A percentile compares a stretch with the other conserved stretches of the same genome.
phyloP scores from a whole-genome alignment of 345 rosid species.

The Adansonia digitata region DNA sequence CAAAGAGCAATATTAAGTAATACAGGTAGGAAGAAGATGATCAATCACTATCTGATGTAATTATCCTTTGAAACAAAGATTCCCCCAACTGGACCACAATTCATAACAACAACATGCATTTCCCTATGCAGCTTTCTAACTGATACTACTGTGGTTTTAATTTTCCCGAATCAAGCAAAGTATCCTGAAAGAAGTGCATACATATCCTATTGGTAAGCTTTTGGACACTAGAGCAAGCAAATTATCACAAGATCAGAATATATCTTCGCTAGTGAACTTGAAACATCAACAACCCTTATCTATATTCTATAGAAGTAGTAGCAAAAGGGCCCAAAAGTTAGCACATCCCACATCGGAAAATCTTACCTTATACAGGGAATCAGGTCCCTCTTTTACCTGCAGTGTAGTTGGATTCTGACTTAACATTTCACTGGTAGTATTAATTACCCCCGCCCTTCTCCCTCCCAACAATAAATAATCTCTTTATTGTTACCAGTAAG shows the following conservation, averaged over 20 bases:
- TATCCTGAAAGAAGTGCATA: slow-evolving; percentile 9
- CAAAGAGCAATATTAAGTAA: neutral
- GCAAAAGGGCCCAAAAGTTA: slow-evolving; percentile 28
- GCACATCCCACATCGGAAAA: slow-evolving; percentile 17
- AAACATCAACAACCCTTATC: slow-evolving; percentile 42
- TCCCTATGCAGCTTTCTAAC: slow-evolving; percentile 30
- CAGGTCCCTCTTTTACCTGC: slow-evolving; percentile 36
- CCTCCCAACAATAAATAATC: neutral
- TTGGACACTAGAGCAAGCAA: slow-evolving; percentile 31
- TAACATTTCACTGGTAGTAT: neutral
- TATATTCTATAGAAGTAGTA: slow-evolving; percentile 20
- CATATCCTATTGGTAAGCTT: slow-evolving; percentile 17
- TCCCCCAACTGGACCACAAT: slow-evolving; percentile 34
- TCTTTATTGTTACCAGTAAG: neutral
- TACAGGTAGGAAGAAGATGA: slow-evolving; percentile 22
- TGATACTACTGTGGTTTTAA: slow-evolving; percentile 20
- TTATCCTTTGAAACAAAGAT: slow-evolving; percentile 33
- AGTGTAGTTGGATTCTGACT: slow-evolving; percentile 7
- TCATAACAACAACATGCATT: neutral
- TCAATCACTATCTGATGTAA: slow-evolving; percentile 36
- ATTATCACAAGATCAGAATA: slow-evolving; percentile 8
- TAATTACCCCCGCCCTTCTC: too few relatives aligned
- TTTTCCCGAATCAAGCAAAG: slow-evolving; percentile 37
- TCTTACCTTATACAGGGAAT: slow-evolving; percentile 38
- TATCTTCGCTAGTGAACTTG: slow-evolving; percentile 22